phyloP scores from a whole-genome alignment of 495 filamentous ascomycete genomes.

The Talaromyces nanjingensis region DNA sequence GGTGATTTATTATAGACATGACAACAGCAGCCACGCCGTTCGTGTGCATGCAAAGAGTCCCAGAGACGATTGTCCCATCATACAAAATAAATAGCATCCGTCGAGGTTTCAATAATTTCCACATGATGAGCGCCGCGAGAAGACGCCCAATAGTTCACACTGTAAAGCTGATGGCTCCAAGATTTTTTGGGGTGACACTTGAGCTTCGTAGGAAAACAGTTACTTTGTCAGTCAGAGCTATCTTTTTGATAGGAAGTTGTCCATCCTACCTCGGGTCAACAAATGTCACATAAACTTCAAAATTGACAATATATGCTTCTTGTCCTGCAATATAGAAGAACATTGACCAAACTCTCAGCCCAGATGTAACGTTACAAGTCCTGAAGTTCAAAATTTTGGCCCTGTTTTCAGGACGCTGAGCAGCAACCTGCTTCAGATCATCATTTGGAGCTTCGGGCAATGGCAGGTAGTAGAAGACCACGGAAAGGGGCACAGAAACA shows the following conservation, averaged over 20 bases:
- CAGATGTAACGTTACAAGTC: constrained; percentile 51
- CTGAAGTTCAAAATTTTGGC: constrained; percentile 35
- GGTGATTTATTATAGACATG: constrained; percentile 47
- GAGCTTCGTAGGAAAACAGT: constrained; percentile 9
- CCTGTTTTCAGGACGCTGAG: constrained; percentile 42
- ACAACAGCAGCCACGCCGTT: constrained; percentile 36
- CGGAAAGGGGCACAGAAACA: constrained; percentile 55
- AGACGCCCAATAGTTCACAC: constrained; percentile 63
- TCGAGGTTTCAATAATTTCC: constrained; percentile 53
- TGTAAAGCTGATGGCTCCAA: constrained; percentile 47
- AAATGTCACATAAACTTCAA: constrained; percentile 31
- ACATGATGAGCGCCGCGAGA: constrained; percentile 42
- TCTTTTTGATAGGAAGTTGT: background rate
- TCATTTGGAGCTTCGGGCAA: constrained; percentile 61
- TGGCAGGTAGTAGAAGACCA: constrained; percentile 57
- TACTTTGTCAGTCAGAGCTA: background rate
- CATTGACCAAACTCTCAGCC: constrained; percentile 48
- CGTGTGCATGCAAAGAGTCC: constrained; percentile 47
- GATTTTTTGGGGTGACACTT: constrained; percentile 29
- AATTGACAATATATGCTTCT: constrained; percentile 48
- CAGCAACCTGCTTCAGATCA: constrained; percentile 50
- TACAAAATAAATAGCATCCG: constrained; percentile 51
- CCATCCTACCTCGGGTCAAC: constrained; percentile 19
- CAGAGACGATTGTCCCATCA: constrained; percentile 46
- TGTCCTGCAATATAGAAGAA: constrained; percentile 63